Conservation (phyloP, 805 yeast species). For the Yamadazyma laniorum region DNA sequence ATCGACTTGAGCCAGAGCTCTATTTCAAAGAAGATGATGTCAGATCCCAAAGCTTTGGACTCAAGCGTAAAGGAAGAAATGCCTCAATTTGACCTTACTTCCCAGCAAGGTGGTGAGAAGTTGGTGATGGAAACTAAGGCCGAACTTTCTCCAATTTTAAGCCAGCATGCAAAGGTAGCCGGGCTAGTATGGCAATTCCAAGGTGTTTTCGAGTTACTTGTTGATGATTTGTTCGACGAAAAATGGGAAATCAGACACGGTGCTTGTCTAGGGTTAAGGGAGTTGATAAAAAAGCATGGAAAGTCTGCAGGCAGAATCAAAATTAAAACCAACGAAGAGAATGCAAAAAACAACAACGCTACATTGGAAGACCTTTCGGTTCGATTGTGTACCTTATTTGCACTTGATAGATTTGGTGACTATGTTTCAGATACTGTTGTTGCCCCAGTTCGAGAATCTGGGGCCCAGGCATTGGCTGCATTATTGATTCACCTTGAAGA, state of each 20-base stretch:
- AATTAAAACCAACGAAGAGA: conserved; percentile 60
- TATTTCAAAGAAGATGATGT: conserved; percentile 53
- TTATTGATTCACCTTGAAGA: conserved; percentile 70
- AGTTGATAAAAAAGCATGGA: conserved; percentile 79
- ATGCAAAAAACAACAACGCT: conserved; percentile 59
- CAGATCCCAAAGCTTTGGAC: conserved; percentile 18
- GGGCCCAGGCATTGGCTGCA: conserved; percentile 93
- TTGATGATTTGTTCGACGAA: conserved; percentile 78
- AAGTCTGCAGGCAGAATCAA: conserved; percentile 78
- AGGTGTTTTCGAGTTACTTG: conserved; percentile 80
- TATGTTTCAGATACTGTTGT: conserved; percentile 96
- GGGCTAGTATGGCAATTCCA: conserved; percentile 92
- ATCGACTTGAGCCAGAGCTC: conserved; percentile 74
- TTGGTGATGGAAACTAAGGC: conserved; percentile 79
- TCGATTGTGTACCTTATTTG: conserved; percentile 78
- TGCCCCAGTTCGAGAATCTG: conserved; percentile 96
- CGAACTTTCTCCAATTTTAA: conserved; percentile 63
- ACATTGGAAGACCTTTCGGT: conserved; percentile 88
- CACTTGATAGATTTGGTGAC: conserved; percentile 94
- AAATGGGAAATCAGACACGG: conserved; percentile 97
- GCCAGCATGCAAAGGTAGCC: conserved; percentile 67
- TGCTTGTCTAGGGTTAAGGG: conserved; percentile 88
- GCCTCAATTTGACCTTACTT: conserved; percentile 61
- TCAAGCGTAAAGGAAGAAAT: conserved; percentile 13
- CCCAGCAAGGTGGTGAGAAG: conserved; percentile 77